These are phyloP conservation scores for Sabuloglossum arenarium DNA, from an alignment of 495 filamentous ascomycete genomes.

Conservation along the genomic window DNA sequence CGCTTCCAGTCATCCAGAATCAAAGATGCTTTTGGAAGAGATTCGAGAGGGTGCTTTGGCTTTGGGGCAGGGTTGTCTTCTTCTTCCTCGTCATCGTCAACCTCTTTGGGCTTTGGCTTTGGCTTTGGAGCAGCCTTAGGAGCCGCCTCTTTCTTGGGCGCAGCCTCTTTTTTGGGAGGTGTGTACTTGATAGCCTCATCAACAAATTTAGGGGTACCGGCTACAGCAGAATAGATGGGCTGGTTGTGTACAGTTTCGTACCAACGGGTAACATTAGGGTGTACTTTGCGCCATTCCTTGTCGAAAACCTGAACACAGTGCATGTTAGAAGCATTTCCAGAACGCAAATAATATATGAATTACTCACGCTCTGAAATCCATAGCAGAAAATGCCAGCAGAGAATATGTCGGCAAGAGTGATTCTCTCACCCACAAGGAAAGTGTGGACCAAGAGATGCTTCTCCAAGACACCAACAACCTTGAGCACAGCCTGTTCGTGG, in stretches of 20 bases:
- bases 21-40: conserved; percentile 58
- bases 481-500: conserved; percentile 12
- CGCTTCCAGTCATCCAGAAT: conserved; percentile 95
- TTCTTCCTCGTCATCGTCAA: conserved; percentile 50
- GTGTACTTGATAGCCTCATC: conserved; percentile 73
- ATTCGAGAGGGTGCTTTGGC: conserved; percentile 89
- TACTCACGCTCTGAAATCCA: conserved; percentile 47
- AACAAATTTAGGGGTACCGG: conserved; percentile 49
- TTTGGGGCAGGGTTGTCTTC: conserved; percentile 54
- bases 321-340: background rate
- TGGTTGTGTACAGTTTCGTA: conserved; percentile 86
- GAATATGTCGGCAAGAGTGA: conserved; percentile 92
- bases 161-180: conserved; percentile 68
- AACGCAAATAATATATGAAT: background rate
- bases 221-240: conserved; percentile 66
- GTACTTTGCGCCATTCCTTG: conserved; percentile 57
- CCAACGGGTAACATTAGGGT: conserved; percentile 83
- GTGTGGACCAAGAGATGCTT: conserved; percentile 79
- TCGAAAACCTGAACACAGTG: conserved; percentile 37
- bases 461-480: conserved; percentile 7
- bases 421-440: conserved; percentile 91
- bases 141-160: conserved; percentile 26
- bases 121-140: conserved; percentile 25
- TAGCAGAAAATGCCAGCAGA: conserved; percentile 52
- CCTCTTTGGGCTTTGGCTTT: conserved; percentile 23